Conservation (phyloP, 2,329 filamentous ascomycete genomes). For the Paecilomyces sp. region DNA sequence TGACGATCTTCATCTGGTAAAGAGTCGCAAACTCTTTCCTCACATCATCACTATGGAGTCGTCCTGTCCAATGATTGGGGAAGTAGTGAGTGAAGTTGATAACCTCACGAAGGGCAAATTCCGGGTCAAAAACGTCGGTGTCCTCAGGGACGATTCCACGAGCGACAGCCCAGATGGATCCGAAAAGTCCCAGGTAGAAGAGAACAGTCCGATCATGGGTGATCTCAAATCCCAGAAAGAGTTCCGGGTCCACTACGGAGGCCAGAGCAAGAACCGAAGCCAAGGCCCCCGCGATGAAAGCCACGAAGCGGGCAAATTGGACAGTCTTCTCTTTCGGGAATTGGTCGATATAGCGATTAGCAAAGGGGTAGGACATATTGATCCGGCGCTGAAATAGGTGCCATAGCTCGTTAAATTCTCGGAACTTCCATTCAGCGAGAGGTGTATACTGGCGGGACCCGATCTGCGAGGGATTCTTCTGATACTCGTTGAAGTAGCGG, state of each 20-base stretch:
- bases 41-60: conserved; percentile 90
- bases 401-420: conserved; percentile 93
- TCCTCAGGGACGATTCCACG: conserved; percentile 82
- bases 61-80: conserved; percentile 79
- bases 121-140: conserved; percentile 81
- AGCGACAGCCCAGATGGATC: conserved; percentile 74
- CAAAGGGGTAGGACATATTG: conserved; percentile 92
- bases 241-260: conserved; percentile 80
- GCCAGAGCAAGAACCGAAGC: conserved; percentile 77
- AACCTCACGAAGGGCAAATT: conserved; percentile 79
- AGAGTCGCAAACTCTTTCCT: conserved; percentile 82
- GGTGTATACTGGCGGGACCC: conserved; percentile 88
- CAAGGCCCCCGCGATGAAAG: conserved; percentile 80
- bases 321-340: conserved; percentile 94
- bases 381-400: conserved; percentile 85
- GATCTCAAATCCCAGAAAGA: conserved; percentile 87
- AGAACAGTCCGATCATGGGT: conserved; percentile 80
- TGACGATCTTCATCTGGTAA: conserved; percentile 86
- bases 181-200: conserved; percentile 81
- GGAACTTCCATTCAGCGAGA: conserved; percentile 94
- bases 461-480: conserved; percentile 82
- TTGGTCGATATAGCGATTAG: conserved; percentile 85
- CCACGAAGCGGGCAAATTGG: conserved; percentile 73
- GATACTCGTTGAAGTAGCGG: conserved; percentile 94
- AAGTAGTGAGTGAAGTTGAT: conserved; percentile 90